Evolutionary conservation across 1,284 basidiomycete genomes (phyloP).

Genomic region (Heterobasidion irregulare): DNA sequence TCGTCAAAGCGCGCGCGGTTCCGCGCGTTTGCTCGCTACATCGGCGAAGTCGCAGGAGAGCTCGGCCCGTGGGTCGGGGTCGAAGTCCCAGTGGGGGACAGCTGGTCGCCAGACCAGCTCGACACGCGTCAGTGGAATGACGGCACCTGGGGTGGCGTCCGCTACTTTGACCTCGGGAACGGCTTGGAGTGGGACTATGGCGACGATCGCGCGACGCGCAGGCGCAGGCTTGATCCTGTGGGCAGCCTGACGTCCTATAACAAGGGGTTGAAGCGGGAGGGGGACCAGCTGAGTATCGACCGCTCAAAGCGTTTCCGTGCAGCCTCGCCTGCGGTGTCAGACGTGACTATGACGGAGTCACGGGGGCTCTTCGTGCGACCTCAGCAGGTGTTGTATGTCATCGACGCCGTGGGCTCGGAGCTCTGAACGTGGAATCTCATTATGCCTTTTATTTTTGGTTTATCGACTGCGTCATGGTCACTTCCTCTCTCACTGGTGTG

Average conservation of each 20-base stretch:
- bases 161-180: conserved; percentile 69
- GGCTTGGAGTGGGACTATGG: conserved; percentile 55
- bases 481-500: no score
- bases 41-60: conserved; percentile 77
- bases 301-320: conserved; percentile 63
- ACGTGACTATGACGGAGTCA: conserved; percentile 51
- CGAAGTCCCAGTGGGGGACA: conserved; percentile 68
- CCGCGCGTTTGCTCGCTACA: conserved; percentile 81
- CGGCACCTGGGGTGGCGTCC: conserved; percentile 69
- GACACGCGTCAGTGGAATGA: conserved; percentile 73
- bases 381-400: conserved; percentile 75
- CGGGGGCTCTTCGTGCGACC: conserved; percentile 73
- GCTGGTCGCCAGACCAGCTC: conserved; percentile 43
- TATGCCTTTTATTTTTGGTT: no score
- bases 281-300: conserved; percentile 52
- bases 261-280: conserved; percentile 51
- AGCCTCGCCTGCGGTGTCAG: conserved; percentile 59
- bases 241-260: conserved; percentile 15
- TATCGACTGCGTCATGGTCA: no score
- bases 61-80: conserved; percentile 86
- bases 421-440: conserved; percentile 12
- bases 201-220: conserved; percentile 34
- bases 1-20: conserved; percentile 76
- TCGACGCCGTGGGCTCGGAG: conserved; percentile 55
- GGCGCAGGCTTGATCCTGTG: conserved; percentile 36